Evolutionary conservation across 495 filamentous ascomycete species (phyloP), one percentile per base, ranked within the genome.

Genomic region (Penicillium taxi): DNA sequence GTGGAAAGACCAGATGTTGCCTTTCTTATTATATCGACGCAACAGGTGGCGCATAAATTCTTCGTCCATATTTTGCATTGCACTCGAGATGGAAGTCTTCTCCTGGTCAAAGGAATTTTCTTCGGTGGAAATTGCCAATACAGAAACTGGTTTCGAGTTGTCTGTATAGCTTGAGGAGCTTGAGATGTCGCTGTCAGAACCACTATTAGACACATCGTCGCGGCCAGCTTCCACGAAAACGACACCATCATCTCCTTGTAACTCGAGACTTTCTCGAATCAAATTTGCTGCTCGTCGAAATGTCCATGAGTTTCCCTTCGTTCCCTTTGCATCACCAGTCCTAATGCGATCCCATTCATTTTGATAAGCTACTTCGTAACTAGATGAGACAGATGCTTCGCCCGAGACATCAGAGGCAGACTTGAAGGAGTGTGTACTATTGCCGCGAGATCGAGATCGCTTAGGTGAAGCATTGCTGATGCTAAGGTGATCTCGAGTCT

Each of bases 1-100:
- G 35, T 81, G 77, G 44, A 78, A 77, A 12, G 70, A 73, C 71
- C 77, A 82, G 7, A 84, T 56, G 22, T 73, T 71, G 0, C 80
- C 80, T 28, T 73, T 64, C 6, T 70, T 67, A n/a, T n/a, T n/a
- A 50, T 83, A 76, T 18, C 68, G 63, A 8, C 66, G 62, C 1
- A 82, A 51, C 6, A 83, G 55, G 26, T 61, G 57, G 6, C 63
- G 61, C 2, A 82, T 48, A 14, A 75, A 65, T 1, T 39, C 42
- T 13, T 52, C 54, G 12, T 63, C 58, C 16, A 63, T 45, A 20
- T 53, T 55, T 5, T 48, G 27, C 2, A 56, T 56, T 0, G 63
- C 51, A 26, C 40, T 53, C 4, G 47, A 45, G 0, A 44, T 37
- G 4, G 35, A 35, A 3, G 47, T 52, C 0, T 44, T 38, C 18